Conservation (phyloP, 176 grass and related monocot genomes). For the Chloris gayana region DNA sequence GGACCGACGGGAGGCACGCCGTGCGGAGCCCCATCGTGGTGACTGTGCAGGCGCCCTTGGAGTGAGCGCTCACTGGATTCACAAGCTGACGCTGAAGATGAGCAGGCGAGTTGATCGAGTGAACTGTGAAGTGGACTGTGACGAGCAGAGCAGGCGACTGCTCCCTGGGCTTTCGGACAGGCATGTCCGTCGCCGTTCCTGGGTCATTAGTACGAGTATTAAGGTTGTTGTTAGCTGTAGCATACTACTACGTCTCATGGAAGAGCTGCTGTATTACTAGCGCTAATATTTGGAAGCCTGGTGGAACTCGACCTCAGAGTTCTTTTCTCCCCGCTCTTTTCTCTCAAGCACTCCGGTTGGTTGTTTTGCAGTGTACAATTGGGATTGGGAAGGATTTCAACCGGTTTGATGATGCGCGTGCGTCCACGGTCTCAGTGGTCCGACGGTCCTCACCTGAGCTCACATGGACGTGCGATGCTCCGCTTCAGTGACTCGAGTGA, state of each 20-base stretch:
- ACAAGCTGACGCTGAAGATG: not conserved
- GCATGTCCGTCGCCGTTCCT: not conserved
- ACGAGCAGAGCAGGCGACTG: no score
- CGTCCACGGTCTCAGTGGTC: not conserved
- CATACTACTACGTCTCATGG: not conserved
- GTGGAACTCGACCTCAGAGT: no score
- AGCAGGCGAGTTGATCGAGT: constrained; percentile 1
- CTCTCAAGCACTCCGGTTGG: no score
- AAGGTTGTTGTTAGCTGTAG: not conserved
- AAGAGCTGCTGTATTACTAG: constrained; percentile 18
- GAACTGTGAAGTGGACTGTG: not conserved
- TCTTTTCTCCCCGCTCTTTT: no score
- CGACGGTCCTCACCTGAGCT: constrained; percentile 18
- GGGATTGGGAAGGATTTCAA: no score
- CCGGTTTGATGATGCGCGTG: not conserved
- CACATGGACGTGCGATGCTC: constrained; percentile 7
- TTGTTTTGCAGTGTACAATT: no score
- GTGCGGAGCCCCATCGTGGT: constrained; percentile 72
- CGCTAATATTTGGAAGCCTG: not conserved
- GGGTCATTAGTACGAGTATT: not conserved
- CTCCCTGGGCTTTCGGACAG: not conserved
- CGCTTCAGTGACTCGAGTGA: not conserved
- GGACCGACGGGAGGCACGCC: constrained; percentile 68
- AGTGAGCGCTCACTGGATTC: constrained; percentile 28
- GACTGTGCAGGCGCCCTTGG: constrained; percentile 76